phyloP scores from a whole-genome alignment of 208 protist genomes.

The Leishmania major region DNA sequence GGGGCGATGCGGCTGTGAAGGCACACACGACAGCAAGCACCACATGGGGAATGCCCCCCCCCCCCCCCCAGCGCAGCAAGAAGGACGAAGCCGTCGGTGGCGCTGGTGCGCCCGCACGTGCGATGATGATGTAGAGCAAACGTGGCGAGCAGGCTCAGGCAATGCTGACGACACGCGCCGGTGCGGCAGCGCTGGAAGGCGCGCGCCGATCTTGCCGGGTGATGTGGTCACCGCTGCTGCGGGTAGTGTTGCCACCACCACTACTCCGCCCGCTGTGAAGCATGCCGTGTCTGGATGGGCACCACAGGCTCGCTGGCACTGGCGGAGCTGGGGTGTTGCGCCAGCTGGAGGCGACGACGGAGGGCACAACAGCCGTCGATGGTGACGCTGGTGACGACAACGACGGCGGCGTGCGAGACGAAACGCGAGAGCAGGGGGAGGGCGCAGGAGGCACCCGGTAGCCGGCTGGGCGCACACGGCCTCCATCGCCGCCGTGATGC shows the following conservation, averaged over 20 bases:
- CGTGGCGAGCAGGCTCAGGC: not conserved
- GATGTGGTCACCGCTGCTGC: not conserved
- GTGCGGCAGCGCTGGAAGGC: not conserved
- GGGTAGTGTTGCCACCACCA: not conserved
- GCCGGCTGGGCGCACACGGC: not conserved
- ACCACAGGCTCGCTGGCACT: not conserved
- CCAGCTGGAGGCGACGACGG: too few species aligned
- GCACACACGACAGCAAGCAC: not conserved
- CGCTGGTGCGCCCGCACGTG: not conserved
- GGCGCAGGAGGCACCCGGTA: conserved; percentile 3
- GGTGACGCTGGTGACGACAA: not conserved
- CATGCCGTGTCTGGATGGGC: not conserved
- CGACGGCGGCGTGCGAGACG: not conserved
- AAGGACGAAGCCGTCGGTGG: not conserved
- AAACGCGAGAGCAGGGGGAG: conserved; percentile 6
- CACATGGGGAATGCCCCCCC: too few species aligned
- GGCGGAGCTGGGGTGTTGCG: too few species aligned
- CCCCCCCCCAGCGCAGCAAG: not conserved
- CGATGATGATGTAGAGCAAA: not conserved
- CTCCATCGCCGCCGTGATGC: not conserved
- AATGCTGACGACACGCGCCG: not conserved
- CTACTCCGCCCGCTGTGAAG: not conserved
- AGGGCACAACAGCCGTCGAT: not conserved
- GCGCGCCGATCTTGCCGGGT: not conserved
- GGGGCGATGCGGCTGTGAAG: not conserved